Evolutionary conservation across 208 protist species (phyloP).

Genomic region (Wallacemonas sp.): DNA sequence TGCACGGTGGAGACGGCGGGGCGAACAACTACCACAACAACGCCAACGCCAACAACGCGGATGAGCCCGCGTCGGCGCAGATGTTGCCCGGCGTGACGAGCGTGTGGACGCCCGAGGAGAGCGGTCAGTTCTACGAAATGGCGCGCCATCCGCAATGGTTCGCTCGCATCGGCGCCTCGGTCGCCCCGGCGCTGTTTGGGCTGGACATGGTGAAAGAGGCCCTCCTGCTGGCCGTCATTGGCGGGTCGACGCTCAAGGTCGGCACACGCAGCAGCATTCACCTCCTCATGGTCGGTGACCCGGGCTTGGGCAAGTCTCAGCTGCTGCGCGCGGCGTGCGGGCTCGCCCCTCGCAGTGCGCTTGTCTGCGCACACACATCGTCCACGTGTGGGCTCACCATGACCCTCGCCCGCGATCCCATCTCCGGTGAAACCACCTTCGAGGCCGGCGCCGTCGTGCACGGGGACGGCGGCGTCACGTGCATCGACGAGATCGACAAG

Average conservation of each 20-base stretch:
- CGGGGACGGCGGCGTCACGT: conserved; percentile 97
- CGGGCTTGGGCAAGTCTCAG: conserved; percentile 98
- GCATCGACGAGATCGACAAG: conserved; percentile 99
- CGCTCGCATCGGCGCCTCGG: conserved; percentile 86
- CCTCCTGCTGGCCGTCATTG: conserved; percentile 95
- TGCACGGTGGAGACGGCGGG: conserved; percentile 6
- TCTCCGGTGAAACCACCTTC: conserved; percentile 93
- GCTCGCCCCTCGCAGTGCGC: conserved; percentile 96
- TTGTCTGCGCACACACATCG: conserved; percentile 98
- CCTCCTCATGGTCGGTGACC: conserved; percentile 97
- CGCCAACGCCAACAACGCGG: not conserved
- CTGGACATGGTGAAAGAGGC: conserved; percentile 97
- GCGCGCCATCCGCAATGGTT: conserved; percentile 86
- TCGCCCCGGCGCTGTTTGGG: conserved; percentile 98
- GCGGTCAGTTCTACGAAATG: conserved; percentile 84
- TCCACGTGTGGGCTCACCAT: conserved; percentile 98
- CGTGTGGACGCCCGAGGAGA: conserved; percentile 61
- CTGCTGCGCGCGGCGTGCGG: conserved; percentile 92
- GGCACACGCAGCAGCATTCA: conserved; percentile 91
- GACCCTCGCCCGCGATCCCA: conserved; percentile 92
- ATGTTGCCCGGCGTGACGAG: conserved; percentile 1
- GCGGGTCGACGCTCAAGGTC: conserved; percentile 77
- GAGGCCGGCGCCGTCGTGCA: conserved; percentile 98
- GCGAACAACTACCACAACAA: not conserved
- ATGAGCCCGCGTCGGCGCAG: not conserved